Evolutionary conservation across 371 early-diverging fungal species (phyloP).

Genomic region (Circinella umbellata): DNA sequence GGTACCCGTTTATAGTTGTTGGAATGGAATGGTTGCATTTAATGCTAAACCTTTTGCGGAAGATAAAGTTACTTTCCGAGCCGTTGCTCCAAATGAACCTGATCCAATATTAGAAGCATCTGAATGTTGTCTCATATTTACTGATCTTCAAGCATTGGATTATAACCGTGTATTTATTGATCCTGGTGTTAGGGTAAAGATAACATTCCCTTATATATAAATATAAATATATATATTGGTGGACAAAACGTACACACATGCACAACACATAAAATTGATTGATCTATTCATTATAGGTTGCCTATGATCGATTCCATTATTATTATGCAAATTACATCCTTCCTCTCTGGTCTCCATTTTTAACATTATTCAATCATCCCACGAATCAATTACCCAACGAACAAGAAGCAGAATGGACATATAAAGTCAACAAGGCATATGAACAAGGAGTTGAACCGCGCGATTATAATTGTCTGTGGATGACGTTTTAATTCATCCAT

Average conservation of each 20-base stretch:
- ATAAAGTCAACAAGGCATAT: conserved; percentile 9
- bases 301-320: conserved; percentile 32
- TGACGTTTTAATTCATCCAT: neutral
- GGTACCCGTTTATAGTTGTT: conserved; percentile 39
- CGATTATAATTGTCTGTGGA: conserved; percentile 15
- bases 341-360: conserved; percentile 17
- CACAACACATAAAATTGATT: no score
- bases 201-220: neutral
- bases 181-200: conserved; percentile 27
- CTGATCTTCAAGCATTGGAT: conserved; percentile 24
- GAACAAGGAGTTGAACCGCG: conserved; percentile 2
- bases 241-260: neutral
- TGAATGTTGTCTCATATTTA: conserved; percentile 33
- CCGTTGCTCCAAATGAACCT: conserved; percentile 25
- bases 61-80: conserved; percentile 19
- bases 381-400: neutral
- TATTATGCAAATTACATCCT: conserved; percentile 28
- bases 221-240: conserved; percentile 7
- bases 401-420: conserved; percentile 21
- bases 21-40: conserved; percentile 38
- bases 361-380: conserved; percentile 15
- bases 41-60: conserved; percentile 5
- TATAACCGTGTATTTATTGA: conserved; percentile 26
- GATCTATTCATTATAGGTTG: conserved; percentile 18
- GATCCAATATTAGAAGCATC: conserved; percentile 27